These are phyloP conservation scores for Pneumocystis wakefieldiae DNA, from an alignment of 1,139 yeast genomes.

Conservation along the genomic window DNA sequence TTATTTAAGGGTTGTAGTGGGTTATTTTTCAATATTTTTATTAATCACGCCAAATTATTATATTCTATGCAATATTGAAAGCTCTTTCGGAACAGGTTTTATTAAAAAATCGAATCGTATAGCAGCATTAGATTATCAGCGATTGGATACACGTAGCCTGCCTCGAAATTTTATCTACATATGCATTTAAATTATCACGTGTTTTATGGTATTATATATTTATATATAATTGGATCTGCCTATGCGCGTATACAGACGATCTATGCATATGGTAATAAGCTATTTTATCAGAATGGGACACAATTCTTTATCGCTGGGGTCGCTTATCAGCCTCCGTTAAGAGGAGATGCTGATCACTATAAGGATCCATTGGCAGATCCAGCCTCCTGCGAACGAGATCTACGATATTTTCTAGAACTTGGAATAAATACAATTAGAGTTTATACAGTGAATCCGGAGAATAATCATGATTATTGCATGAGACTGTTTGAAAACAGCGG, in stretches of 20 bases:
- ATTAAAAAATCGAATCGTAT: too few relatives aligned
- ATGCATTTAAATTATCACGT: neutral
- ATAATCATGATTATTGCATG: conserved; percentile 86
- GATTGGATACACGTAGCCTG: too few relatives aligned
- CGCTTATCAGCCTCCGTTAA: conserved; percentile 84
- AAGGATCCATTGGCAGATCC: conserved; percentile 64
- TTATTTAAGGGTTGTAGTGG: too few relatives aligned
- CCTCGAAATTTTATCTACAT: too few relatives aligned
- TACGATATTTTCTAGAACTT: conserved; percentile 53
- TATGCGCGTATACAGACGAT: neutral
- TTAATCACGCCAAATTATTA: too few relatives aligned
- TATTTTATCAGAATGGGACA: conserved; percentile 10
- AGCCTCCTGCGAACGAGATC: conserved; percentile 56
- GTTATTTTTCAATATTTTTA: too few relatives aligned
- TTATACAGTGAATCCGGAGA: conserved; percentile 68
- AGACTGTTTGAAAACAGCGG: conserved; percentile 50
- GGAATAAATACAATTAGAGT: conserved; percentile 76
- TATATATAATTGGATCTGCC: neutral
- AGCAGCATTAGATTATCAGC: too few relatives aligned
- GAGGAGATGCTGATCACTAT: conserved; percentile 32
- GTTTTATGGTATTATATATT: neutral
- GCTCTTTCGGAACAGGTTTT: too few relatives aligned
- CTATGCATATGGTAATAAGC: conserved; percentile 7
- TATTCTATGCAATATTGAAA: too few relatives aligned
- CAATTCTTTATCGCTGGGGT: conserved; percentile 67